A percentile compares a stretch with the other conserved stretches of the same genome.
Evolutionary conservation across 139 green algal species (phyloP).

Genomic region (Parachlorella kessleri): DNA sequence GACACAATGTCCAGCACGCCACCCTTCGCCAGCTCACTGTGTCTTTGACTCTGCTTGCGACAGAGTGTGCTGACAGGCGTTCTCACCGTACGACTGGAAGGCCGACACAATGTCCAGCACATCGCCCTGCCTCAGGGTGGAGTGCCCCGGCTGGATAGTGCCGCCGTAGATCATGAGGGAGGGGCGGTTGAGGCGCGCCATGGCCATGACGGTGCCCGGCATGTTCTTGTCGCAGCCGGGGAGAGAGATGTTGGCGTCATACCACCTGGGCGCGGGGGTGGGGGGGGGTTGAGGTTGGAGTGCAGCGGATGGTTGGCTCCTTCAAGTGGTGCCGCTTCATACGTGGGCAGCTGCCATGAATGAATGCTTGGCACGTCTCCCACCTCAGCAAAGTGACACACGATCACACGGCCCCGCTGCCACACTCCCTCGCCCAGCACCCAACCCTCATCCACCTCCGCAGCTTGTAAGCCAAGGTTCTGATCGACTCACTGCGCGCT

Average conservation of each 20-base stretch:
- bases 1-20: slow-evolving; percentile 92
- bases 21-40: slow-evolving; percentile 27
- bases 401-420: too few relatives aligned
- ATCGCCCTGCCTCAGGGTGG: slow-evolving; percentile 27
- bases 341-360: too few relatives aligned
- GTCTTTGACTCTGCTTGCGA: too few relatives aligned
- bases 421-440: not conserved
- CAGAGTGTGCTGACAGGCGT: too few relatives aligned
- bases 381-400: too few relatives aligned
- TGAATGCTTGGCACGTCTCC: too few relatives aligned
- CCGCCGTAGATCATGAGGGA: slow-evolving; percentile 98
- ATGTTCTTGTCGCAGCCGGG: slow-evolving; percentile 99
- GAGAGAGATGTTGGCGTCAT: slow-evolving; percentile 90
- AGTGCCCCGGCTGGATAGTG: slow-evolving; percentile 92
- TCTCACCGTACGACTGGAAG: slow-evolving; percentile 93
- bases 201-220: slow-evolving; percentile 96
- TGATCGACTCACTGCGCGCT: slow-evolving; percentile 92
- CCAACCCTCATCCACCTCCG: not conserved
- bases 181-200: slow-evolving; percentile 94
- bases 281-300: too few relatives aligned
- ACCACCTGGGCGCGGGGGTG: slow-evolving; percentile 51
- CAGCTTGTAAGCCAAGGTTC: too few relatives aligned
- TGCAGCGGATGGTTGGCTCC: too few relatives aligned
- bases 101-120: slow-evolving; percentile 95
- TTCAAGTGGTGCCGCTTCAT: too few relatives aligned